Percentiles rank a stretch among this genome's conserved stretches.
phyloP scores from a whole-genome alignment of 2,329 filamentous ascomycete genomes.

The Ascochyta fabae region DNA sequence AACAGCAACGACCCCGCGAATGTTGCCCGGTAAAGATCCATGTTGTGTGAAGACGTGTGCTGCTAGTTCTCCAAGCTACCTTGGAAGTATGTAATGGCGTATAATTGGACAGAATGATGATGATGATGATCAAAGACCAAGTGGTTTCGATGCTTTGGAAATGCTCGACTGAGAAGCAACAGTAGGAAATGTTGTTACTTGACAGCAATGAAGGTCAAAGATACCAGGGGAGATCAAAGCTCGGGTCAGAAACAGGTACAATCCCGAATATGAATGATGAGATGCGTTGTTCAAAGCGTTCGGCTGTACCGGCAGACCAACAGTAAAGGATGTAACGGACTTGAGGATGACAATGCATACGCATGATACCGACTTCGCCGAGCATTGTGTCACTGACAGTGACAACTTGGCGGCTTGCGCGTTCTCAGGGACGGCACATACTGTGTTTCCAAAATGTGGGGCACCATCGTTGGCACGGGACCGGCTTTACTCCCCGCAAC shows the following conservation, averaged over 20 bases:
- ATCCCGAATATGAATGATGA: constrained; percentile 6
- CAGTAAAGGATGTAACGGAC: constrained; percentile 6
- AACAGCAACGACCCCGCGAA: constrained; percentile 37
- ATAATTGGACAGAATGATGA: not conserved
- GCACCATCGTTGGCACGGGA: constrained; percentile 1
- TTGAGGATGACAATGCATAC: not conserved
- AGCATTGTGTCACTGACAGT: constrained; percentile 3
- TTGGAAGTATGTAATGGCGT: not conserved
- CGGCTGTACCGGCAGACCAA: constrained; percentile 2
- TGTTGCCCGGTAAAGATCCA: constrained; percentile 42
- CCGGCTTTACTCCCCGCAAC: constrained; percentile 6
- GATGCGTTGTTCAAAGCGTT: constrained; percentile 2
- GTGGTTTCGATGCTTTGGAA: not conserved
- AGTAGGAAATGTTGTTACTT: not conserved
- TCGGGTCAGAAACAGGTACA: not conserved
- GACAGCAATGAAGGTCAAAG: not conserved
- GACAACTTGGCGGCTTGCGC: constrained; percentile 24
- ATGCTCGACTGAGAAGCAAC: not conserved
- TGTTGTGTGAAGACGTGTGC: constrained; percentile 19
- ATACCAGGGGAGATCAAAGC: not conserved
- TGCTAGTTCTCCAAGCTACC: not conserved
- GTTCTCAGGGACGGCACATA: constrained; percentile 15
- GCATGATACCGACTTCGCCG: constrained; percentile 7
- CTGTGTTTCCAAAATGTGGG: constrained; percentile 25
- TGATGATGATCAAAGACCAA: not conserved